Base-by-base conservation (phyloP, 768 basidiomycete species). In the Hysterangium stoloniferum region DNA sequence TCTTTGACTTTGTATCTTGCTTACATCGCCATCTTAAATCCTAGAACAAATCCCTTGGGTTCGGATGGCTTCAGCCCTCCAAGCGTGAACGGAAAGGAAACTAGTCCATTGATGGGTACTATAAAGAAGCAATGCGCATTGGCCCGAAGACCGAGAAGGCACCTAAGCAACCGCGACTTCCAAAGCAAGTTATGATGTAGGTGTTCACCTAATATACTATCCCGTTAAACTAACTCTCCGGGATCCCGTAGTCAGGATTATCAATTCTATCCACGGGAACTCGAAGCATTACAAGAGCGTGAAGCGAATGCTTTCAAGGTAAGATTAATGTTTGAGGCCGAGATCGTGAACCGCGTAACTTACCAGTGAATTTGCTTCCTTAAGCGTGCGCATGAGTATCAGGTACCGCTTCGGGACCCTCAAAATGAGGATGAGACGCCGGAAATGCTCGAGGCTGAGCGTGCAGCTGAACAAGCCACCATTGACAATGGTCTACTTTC, bases 31-130 rank as follows among this genome's bases (percentile, higher is more conserved):
- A n/a, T n/a, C n/a, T n/a, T n/a, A n/a, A n/a, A n/a, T n/a, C n/a
- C n/a, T n/a, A n/a, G n/a, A n/a, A n/a, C n/a, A n/a, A n/a, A n/a
- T n/a, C n/a, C n/a, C n/a, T n/a, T n/a, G n/a, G n/a, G n/a, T n/a
- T n/a, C n/a, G n/a, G n/a, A n/a, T n/a, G n/a, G n/a, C n/a, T n/a
- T n/a, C n/a, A n/a, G n/a, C n/a, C n/a, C n/a, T n/a, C n/a, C n/a
- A n/a, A n/a, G n/a, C n/a, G n/a, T n/a, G n/a, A n/a, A n/a, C n/a
- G n/a, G n/a, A n/a, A n/a, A n/a, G n/a, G n/a, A 28, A 95, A 95
- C 61, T 97, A 96, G 66, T 93, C 90, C 0, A 87, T 97, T 31
- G 93, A 97, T 61, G 83, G 78, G 44, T 99, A 99, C 66, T 96
- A 94, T 77, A 88, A 93, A 66, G 91, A 94, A 61, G 84, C 86